Conservation (phyloP, 768 basidiomycete species). For the Suillus sp. region DNA sequence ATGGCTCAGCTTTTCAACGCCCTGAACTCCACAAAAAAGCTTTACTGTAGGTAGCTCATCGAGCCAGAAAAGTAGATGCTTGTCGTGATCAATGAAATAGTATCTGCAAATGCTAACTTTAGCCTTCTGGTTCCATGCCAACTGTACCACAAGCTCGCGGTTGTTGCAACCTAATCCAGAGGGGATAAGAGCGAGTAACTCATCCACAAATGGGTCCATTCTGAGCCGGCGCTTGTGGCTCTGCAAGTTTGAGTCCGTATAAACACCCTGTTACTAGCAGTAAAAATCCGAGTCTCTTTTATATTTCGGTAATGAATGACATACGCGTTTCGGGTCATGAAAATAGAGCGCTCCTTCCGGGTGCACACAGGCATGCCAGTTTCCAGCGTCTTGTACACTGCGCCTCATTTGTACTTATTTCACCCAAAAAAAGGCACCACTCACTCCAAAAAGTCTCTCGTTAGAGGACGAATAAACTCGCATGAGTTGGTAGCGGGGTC, state of each 20-base stretch:
- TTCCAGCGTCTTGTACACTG: neutral
- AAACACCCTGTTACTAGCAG: slow-evolving; percentile 37
- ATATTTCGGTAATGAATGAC: slow-evolving; percentile 1
- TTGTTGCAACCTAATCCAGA: neutral
- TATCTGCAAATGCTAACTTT: slow-evolving; percentile 26
- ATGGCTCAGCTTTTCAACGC: slow-evolving; percentile 40
- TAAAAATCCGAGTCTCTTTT: neutral
- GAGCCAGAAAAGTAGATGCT: slow-evolving; percentile 49
- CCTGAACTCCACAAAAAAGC: slow-evolving; percentile 40
- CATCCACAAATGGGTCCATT: neutral
- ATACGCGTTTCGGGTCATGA: slow-evolving; percentile 42
- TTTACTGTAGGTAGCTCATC: slow-evolving; percentile 37
- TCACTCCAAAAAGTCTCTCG: neutral
- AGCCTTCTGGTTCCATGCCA: neutral
- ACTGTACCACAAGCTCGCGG: slow-evolving; percentile 3
- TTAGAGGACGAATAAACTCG: neutral
- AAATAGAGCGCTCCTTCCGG: slow-evolving; percentile 62
- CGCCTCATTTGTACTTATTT: neutral
- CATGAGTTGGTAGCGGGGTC: neutral
- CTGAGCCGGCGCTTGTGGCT: too few relatives aligned
- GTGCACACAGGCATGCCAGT: slow-evolving; percentile 47
- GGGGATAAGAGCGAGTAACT: neutral
- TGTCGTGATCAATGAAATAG: slow-evolving; percentile 47
- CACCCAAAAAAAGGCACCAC: neutral
- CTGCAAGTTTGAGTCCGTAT: slow-evolving; percentile 50